Evolutionary conservation across 2,329 filamentous ascomycete genomes (phyloP).

Genomic region (Fusarium keratoplasticum): DNA sequence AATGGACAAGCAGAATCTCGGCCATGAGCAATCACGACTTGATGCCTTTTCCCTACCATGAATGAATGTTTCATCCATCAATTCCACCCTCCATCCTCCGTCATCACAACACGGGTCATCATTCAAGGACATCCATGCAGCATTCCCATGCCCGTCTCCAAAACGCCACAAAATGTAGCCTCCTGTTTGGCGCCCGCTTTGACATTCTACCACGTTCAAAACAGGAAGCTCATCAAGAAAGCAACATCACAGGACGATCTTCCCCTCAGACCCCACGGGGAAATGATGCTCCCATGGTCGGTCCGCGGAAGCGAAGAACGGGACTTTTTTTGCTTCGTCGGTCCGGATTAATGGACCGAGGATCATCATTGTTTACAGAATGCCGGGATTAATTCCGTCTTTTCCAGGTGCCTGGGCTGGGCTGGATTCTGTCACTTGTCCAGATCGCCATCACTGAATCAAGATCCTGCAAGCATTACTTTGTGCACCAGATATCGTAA

Average conservation of each 20-base stretch:
- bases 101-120: not conserved
- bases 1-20: not conserved
- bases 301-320: not conserved
- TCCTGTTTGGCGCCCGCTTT: not conserved
- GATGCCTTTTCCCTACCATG: not conserved
- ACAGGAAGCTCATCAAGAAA: slow-evolving; percentile 11
- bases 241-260: too few species aligned
- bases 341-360: not conserved
- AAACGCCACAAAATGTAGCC: slow-evolving; percentile 1
- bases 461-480: not conserved
- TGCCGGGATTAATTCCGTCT: not conserved
- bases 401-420: not conserved
- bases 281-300: not conserved
- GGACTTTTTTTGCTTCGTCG: not conserved
- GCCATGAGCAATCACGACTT: not conserved
- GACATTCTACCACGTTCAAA: not conserved
- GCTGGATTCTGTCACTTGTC: not conserved
- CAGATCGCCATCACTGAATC: not conserved
- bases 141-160: not conserved
- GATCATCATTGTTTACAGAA: not conserved
- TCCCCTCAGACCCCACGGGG: slow-evolving; percentile 1
- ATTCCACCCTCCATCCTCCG: not conserved
- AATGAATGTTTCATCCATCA: not conserved
- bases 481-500: not conserved
- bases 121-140: not conserved